phyloP scores from a whole-genome alignment of 2,329 filamentous ascomycete species.

The Coniochaeta prunicola region DNA sequence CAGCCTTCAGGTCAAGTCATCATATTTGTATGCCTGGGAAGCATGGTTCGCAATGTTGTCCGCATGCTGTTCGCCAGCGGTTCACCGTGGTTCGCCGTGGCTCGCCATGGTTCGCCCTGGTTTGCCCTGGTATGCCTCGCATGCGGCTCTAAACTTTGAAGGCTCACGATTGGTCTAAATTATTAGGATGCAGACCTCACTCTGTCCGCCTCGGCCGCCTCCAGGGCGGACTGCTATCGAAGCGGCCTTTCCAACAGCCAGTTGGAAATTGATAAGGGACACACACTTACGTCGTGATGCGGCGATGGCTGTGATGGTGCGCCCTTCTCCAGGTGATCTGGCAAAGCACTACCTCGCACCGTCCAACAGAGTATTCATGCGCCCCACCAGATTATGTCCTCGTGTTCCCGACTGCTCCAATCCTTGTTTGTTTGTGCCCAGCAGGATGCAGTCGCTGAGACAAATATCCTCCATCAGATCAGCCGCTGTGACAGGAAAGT shows the following conservation, averaged over 20 bases:
- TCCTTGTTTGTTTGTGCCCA: background rate
- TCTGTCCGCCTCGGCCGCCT: background rate
- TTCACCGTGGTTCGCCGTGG: constrained; percentile 5
- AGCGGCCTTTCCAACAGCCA: constrained; percentile 4
- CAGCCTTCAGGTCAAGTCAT: background rate
- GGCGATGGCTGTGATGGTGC: background rate
- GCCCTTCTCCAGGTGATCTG: background rate
- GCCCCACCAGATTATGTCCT: background rate
- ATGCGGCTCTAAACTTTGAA: constrained; percentile 6
- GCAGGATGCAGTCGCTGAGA: background rate
- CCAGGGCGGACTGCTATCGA: background rate
- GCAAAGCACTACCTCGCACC: background rate
- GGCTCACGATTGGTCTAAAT: constrained; percentile 7
- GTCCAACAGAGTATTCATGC: background rate
- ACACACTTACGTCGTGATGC: background rate
- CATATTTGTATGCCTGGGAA: background rate
- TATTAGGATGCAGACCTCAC: constrained; percentile 8
- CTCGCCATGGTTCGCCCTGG: constrained; percentile 10
- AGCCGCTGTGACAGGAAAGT: background rate
- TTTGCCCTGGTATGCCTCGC: background rate
- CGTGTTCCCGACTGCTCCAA: background rate
- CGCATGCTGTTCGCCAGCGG: too few species aligned
- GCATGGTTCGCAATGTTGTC: background rate
- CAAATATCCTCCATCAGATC: background rate
- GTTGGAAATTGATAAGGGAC: background rate